These are phyloP conservation scores for Rhodamnia argentea DNA, from an alignment of 345 rosid genomes.

Conservation along the genomic window DNA sequence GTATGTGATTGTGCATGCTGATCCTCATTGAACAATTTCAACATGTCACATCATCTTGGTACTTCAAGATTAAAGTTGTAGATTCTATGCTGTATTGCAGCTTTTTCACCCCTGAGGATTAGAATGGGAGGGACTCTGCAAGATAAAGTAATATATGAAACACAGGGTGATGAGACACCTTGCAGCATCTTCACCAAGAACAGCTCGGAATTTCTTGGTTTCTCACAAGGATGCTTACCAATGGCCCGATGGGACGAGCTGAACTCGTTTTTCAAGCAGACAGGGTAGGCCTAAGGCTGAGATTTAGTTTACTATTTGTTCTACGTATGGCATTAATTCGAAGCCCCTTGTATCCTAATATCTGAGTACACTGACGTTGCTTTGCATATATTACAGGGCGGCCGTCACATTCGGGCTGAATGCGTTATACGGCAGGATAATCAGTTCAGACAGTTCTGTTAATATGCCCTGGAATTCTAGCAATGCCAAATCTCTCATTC, in stretches of 20 bases:
- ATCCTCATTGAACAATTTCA: not conserved
- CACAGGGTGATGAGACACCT: slow-evolving; percentile 17
- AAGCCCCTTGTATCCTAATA: not conserved
- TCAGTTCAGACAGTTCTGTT: slow-evolving; percentile 12
- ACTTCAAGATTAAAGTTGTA: not conserved
- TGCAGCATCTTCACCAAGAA: slow-evolving; percentile 37
- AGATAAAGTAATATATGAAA: slow-evolving; percentile 43
- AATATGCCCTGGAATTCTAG: slow-evolving; percentile 36
- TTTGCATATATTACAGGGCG: slow-evolving; percentile 9
- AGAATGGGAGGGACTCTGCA: slow-evolving; percentile 76
- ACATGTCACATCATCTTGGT: not conserved
- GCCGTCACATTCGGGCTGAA: slow-evolving; percentile 32
- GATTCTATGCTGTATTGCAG: slow-evolving; percentile 16
- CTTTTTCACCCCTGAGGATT: slow-evolving; percentile 59
- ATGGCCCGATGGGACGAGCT: slow-evolving; percentile 66
- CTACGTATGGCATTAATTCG: not conserved
- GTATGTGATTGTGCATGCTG: slow-evolving; percentile 5
- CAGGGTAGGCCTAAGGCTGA: slow-evolving; percentile 27
- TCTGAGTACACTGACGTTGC: not conserved
- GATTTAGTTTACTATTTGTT: not conserved
- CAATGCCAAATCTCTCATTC: slow-evolving; percentile 25
- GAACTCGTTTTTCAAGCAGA: slow-evolving; percentile 28
- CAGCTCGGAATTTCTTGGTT: slow-evolving; percentile 38
- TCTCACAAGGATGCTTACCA: slow-evolving; percentile 53
- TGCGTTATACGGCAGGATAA: slow-evolving; percentile 22